phyloP scores from a whole-genome alignment of 352 stramenopile species.

The Phytophthora parvispora region DNA sequence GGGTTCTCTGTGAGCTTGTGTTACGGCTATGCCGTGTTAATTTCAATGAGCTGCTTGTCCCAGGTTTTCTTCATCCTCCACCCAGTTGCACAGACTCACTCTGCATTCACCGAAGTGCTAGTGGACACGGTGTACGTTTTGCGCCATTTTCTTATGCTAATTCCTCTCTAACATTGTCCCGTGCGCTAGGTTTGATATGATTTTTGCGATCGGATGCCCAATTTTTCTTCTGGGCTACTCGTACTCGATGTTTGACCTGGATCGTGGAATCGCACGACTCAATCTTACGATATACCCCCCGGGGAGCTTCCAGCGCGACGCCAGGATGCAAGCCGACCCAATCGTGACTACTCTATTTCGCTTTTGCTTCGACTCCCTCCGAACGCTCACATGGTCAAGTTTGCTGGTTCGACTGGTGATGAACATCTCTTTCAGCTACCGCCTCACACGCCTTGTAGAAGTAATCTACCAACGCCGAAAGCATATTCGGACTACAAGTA shows the following conservation, averaged over 20 bases:
- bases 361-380: conserved; percentile 31
- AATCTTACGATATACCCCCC: conserved; percentile 11
- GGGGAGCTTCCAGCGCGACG: conserved; percentile 21
- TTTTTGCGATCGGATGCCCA: conserved; percentile 25
- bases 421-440: conserved; percentile 35
- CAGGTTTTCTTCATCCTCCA: conserved; percentile 22
- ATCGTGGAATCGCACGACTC: conserved; percentile 24
- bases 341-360: conserved; percentile 23
- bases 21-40: conserved; percentile 15
- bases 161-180: neutral
- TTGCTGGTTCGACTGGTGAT: conserved; percentile 21
- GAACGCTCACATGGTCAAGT: conserved; percentile 13
- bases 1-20: conserved; percentile 11
- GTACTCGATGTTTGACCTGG: conserved; percentile 25
- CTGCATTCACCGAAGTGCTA: conserved; percentile 32
- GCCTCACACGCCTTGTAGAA: conserved; percentile 22
- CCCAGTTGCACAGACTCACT: neutral
- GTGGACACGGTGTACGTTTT: conserved; percentile 31
- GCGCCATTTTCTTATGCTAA: neutral
- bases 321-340: conserved; percentile 18
- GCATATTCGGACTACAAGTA: neutral
- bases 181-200: conserved; percentile 28
- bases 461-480: conserved; percentile 16
- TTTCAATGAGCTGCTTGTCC: conserved; percentile 16
- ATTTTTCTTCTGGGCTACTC: conserved; percentile 31